Percentiles rank a stretch among this genome's conserved stretches.
Conservation (phyloP, 768 basidiomycete species). For the Tubosaeta sp. region DNA sequence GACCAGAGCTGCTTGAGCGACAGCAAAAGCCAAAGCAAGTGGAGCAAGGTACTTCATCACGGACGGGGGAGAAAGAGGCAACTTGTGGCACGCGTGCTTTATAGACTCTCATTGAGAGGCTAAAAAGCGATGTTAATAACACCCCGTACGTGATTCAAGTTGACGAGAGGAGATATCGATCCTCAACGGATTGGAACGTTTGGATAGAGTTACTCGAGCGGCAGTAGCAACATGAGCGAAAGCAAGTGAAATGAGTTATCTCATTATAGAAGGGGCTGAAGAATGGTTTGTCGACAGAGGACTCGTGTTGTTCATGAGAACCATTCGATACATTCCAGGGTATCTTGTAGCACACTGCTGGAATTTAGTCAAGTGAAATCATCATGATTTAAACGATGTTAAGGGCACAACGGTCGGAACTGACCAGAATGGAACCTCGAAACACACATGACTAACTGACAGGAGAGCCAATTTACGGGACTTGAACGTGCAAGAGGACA, state of each 20-base stretch:
- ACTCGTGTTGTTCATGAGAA: conserved; percentile 2
- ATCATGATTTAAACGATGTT: too few relatives aligned
- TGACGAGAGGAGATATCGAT: too few relatives aligned
- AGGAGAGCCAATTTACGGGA: background rate
- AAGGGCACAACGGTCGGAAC: conserved; percentile 6
- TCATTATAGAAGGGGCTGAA: too few relatives aligned
- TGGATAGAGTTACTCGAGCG: too few relatives aligned
- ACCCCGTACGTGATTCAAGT: too few relatives aligned
- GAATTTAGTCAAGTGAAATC: too few relatives aligned
- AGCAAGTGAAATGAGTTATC: too few relatives aligned
- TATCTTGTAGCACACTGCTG: background rate
- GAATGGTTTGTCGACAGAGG: too few relatives aligned
- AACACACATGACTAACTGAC: background rate
- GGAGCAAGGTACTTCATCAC: conserved; percentile 20
- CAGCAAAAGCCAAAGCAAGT: conserved; percentile 15
- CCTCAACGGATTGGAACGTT: too few relatives aligned
- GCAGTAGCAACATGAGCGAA: too few relatives aligned
- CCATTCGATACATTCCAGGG: conserved; percentile 6
- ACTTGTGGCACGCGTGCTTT: conserved; percentile 6
- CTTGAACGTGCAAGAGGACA: background rate
- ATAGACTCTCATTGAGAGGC: conserved; percentile 1
- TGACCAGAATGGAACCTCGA: conserved; percentile 4
- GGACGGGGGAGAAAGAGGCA: background rate
- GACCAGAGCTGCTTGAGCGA: conserved; percentile 11
- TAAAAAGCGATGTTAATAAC: background rate